These are phyloP conservation scores for Aspergillus neoniger DNA, from an alignment of 2,329 filamentous ascomycete genomes.

Conservation along the genomic window DNA sequence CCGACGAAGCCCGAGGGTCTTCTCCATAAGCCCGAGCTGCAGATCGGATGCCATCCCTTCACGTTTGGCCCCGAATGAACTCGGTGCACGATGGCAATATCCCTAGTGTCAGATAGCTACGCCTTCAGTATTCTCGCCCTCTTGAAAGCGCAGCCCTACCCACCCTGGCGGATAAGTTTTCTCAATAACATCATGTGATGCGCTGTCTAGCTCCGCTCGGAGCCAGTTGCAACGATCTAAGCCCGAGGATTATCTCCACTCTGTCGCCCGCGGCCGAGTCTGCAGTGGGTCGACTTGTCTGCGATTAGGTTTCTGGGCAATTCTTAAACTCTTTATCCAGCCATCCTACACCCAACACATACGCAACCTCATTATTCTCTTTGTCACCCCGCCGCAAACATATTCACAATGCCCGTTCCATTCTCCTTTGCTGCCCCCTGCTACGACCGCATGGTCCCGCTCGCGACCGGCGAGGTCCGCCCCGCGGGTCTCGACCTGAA, in stretches of 20 bases:
- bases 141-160: background rate
- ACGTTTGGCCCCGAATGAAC: too few relatives aligned
- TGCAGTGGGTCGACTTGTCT: background rate
- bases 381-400: background rate
- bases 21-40: too few relatives aligned
- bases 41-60: too few relatives aligned
- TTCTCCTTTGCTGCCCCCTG: slow-evolving; percentile 1
- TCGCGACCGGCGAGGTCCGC: background rate
- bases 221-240: background rate
- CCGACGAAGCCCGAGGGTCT: too few relatives aligned
- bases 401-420: background rate
- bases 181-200: too few relatives aligned
- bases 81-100: too few relatives aligned
- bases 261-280: background rate
- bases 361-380: too few relatives aligned
- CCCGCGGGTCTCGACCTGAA: background rate
- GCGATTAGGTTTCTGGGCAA: background rate
- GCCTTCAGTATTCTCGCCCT: background rate
- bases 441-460: slow-evolving; percentile 1
- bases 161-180: background rate
- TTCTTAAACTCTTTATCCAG: background rate
- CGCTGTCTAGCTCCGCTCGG: background rate
- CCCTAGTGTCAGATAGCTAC: background rate
- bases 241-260: background rate
- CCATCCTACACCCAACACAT: background rate